A percentile compares a stretch with the other conserved stretches of the same genome.
phyloP scores from a whole-genome alignment of 345 rosid species.

The Turritis glabra region DNA sequence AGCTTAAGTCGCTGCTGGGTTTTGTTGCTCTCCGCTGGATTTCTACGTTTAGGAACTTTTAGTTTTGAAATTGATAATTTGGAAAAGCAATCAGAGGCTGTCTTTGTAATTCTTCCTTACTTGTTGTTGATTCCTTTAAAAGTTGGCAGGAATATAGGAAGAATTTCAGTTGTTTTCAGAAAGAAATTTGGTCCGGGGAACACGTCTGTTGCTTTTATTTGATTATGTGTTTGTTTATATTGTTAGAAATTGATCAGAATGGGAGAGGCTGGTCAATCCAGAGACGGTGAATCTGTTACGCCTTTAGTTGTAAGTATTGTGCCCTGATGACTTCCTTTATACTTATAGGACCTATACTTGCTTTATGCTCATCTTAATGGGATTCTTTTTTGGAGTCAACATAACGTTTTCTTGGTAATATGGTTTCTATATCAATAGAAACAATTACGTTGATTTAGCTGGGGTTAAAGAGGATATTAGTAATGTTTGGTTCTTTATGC shows the following conservation, averaged over 20 bases:
- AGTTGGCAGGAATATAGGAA: background rate
- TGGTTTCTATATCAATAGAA: background rate
- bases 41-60: slow-evolving; percentile 7
- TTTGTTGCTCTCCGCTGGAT: background rate
- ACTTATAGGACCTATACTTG: background rate
- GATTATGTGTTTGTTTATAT: slow-evolving; percentile 15
- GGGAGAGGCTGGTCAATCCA: slow-evolving; percentile 47
- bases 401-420: background rate
- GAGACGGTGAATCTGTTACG: slow-evolving; percentile 36
- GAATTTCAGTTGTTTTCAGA: background rate
- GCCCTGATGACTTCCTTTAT: slow-evolving; percentile 1
- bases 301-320: slow-evolving; percentile 43
- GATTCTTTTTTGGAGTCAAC: background rate
- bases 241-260: slow-evolving; percentile 40
- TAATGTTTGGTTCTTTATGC: slow-evolving; percentile 12
- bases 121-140: background rate
- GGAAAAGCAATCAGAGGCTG: background rate
- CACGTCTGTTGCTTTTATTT: background rate
- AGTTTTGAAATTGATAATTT: background rate
- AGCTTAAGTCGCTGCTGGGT: background rate
- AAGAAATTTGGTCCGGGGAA: no score
- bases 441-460: slow-evolving; percentile 1
- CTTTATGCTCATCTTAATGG: background rate
- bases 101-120: background rate
- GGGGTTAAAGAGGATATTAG: background rate